phyloP scores from a whole-genome alignment of 2,329 filamentous ascomycete species.

The Diatrype stigma region DNA sequence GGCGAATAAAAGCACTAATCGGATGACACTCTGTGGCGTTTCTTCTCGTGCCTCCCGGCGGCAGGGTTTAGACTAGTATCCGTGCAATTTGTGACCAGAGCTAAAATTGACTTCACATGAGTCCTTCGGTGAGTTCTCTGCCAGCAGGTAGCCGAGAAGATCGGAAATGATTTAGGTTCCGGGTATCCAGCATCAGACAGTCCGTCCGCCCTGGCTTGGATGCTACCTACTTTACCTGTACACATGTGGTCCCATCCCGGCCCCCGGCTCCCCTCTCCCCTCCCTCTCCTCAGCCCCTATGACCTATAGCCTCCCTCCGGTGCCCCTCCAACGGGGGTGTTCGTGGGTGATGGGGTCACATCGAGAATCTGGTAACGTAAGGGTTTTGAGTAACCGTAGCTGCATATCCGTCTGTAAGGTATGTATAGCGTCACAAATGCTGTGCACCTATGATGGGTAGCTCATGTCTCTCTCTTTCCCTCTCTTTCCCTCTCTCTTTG shows the following conservation, averaged over 20 bases:
- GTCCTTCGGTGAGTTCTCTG: neutral
- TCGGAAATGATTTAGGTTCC: neutral
- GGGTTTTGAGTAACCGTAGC: neutral
- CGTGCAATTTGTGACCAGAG: neutral
- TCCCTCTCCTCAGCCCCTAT: no score
- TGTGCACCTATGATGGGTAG: neutral
- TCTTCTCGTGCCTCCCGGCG: neutral
- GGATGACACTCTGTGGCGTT: neutral
- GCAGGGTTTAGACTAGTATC: neutral
- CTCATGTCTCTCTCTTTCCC: neutral
- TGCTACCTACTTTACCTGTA: neutral
- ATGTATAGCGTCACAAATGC: neutral
- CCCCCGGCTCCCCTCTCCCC: no score
- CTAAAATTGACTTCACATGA: constrained; percentile 1
- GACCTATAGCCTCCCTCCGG: no score
- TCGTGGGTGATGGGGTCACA: neutral
- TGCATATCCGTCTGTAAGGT: neutral
- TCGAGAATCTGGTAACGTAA: neutral
- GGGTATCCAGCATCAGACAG: neutral
- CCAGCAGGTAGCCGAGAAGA: neutral
- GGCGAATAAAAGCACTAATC: neutral
- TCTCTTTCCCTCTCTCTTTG: no score
- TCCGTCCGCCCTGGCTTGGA: neutral
- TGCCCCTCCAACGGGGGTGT: neutral
- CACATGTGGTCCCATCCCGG: neutral